Evolutionary conservation across 805 yeast species (phyloP), one percentile per base, ranked within the genome.

Genomic region (Candida piceae): DNA sequence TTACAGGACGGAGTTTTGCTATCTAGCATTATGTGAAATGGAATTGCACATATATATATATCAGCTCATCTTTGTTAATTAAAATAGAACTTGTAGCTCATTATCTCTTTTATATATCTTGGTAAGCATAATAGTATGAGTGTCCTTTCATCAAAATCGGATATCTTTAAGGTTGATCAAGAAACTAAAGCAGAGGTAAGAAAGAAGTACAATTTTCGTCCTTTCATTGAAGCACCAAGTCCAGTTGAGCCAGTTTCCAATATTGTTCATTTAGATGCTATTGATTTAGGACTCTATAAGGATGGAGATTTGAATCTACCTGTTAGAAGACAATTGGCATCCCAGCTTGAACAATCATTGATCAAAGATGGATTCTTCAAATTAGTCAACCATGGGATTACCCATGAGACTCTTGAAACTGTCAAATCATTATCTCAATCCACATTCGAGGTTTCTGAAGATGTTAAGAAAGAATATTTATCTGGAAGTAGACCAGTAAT

Each of bases 281-380:
- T 69, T 35, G 73, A 70, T 36, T 50, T 69, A 15, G 42, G 63
- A 1, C 44, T 53, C 21, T 69, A 46, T 41, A 39, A 50, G 16
- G 66, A 64, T 17, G 73, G 72, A 1, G 54, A 57, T 1, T 67
- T 60, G 28, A 58, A 59, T 11, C 48, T 53, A 12, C 49, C 41
- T 8, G 38, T 52, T 13, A 46, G 74, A 24, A 41, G 49, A 36
- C 38, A 30, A 10, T 52, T 69, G 27, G 75, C 74, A 1, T 40
- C 35, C 1, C 55, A 58, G 32, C 50, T 70, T 10, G 73, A 69
- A 39, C 46, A 50, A 19, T 63, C 74, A 1, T 45, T 70, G 18
- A 55, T 66, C 2, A 61, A 67, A 1, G 60, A 63, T 36, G 76
- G 76, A 1, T 70, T 70, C 44, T 66, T 70, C 52, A 63, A 64